A percentile compares a stretch with the other conserved stretches of the same genome.
These are phyloP conservation scores for Globisporangium paroecandrum DNA, from an alignment of 352 stramenopile genomes.

Conservation along the genomic window DNA sequence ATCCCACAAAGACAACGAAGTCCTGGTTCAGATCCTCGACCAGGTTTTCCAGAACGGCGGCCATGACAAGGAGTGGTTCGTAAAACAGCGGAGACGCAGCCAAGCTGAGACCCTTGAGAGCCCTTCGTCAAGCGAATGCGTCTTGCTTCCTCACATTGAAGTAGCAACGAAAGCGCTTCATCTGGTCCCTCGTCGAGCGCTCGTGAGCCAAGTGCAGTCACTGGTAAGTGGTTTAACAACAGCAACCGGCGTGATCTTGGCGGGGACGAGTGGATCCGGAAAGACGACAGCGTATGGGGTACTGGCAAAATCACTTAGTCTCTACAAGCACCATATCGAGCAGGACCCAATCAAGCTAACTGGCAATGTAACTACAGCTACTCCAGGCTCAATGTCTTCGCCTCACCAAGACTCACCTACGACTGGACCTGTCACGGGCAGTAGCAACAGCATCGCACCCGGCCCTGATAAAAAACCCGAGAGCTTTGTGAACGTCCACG, in stretches of 20 bases:
- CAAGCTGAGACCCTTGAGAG: background rate
- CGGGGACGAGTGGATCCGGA: constrained; percentile 26
- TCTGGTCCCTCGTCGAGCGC: constrained; percentile 24
- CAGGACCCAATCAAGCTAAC: background rate
- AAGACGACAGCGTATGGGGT: constrained; percentile 39
- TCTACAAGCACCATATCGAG: constrained; percentile 14
- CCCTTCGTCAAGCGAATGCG: background rate
- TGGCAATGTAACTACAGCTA: too few relatives aligned
- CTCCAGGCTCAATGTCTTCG: background rate
- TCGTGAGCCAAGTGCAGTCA: constrained; percentile 16
- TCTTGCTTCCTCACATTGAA: background rate
- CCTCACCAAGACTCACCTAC: background rate
- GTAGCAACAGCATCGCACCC: background rate
- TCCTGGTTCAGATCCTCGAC: background rate
- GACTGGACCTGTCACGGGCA: background rate
- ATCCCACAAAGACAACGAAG: background rate
- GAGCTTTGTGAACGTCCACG: constrained; percentile 8
- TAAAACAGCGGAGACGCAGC: constrained; percentile 19
- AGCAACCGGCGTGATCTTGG: constrained; percentile 24
- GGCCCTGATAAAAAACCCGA: background rate
- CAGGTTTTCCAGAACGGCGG: constrained; percentile 13
- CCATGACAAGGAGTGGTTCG: constrained; percentile 22
- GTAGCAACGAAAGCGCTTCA: background rate
- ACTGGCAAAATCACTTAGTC: constrained; percentile 25
- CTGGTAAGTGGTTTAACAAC: constrained; percentile 10